Base-by-base conservation (phyloP, 2,329 filamentous ascomycete species). In the Cladosporium sp. region DNA sequence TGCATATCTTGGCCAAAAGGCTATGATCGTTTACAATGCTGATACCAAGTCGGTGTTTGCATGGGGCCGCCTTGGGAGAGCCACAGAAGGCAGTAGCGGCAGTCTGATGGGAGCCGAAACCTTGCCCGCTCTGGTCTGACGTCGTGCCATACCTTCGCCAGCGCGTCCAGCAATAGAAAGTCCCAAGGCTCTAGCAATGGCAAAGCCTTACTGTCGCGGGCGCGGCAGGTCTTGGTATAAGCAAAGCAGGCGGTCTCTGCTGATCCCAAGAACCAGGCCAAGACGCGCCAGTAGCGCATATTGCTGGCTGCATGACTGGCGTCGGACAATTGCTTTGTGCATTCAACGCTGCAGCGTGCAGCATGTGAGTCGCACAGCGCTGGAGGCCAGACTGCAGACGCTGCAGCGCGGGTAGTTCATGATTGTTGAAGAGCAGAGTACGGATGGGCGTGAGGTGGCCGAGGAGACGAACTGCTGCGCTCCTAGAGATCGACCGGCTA, bases 1-100 rank as follows among this genome's bases (percentile, higher is more conserved):
- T 22, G 40, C 39, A 47, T 47, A 19, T 55, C 52, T 55, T 55
- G 52, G 52, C 52, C 40, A 55, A 55, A 45, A 55, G 52, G 52
- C 52, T 55, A 55, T 55, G 40, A 40, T n/a, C 32, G 28, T 24
- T 25, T 20, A 32, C 17, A 37, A 20, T 55, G 52, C 40, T 45
- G 40, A 55, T 55, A 57, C 55, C 55, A 57, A 57, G 45, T 48
- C 55, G 55, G 55, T 48, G 25, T 35, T 57, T 44, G 55, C 32
- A 57, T 57, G 54, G 54, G 54, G 54, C 54, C 54, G 54, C 22
- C 54, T 57, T 57, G 54, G 54, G 28, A 35, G 32, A 39, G 34
- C 51, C 51, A 20, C 51, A 35, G 39, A 44, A 35, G 28, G 51
- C 28, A 54, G 39, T 17, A 35, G 37, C 37, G 37, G 24, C 28